Base-by-base conservation (phyloP, 352 stramenopile genomes). In the Halophytophthora batemanensis region DNA sequence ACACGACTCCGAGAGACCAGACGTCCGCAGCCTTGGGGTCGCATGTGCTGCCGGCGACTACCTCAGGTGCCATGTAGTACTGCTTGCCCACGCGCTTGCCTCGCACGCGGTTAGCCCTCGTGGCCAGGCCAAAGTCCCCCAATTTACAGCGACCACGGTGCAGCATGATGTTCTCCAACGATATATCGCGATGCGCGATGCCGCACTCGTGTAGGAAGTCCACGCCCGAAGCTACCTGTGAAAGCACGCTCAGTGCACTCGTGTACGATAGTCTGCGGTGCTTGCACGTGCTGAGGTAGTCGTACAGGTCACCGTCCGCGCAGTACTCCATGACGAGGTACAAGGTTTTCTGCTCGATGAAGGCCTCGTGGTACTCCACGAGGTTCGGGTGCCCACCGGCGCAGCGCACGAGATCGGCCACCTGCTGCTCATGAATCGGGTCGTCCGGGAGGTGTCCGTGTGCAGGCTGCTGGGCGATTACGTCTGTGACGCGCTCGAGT, bases 41-140 rank as follows among this genome's bases (percentile, higher is more conserved):
- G 62, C 77, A 81, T 8, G 33, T 19, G 3, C 41, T 19, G 7
- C 50, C 45, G 10, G 60, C 44, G 14, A 76, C 54, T 4, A 75
- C 66, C 42, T 79, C 69, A 12, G 56, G 66, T 19, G 64, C 69
- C 65, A 73, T 79, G 65, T 75, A 76, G 45, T 74, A 73, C 19
- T 49, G 47, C 55, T 68, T 69, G 48, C 52, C 59, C 2, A 67
- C 50, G 12, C 47, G 41, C 23, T 61, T 52, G 2, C 4, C 35
- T 41, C 64, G 59, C 13, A 60, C 49, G 0, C 29, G 43, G 11
- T 62, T 65, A 4, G 52, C 34, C 38, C 64, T 56, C 10, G 53
- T 64, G 38, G 53, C 62, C 19, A 81, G 43, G 5, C 67, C 71
- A 61, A 81, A 81, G 51, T 81, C 71, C 31, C 57, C 66, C 11